Evolutionary conservation across 495 filamentous ascomycete species (phyloP), one percentile per base, ranked within the genome.

Genomic region (Halenospora varia): DNA sequence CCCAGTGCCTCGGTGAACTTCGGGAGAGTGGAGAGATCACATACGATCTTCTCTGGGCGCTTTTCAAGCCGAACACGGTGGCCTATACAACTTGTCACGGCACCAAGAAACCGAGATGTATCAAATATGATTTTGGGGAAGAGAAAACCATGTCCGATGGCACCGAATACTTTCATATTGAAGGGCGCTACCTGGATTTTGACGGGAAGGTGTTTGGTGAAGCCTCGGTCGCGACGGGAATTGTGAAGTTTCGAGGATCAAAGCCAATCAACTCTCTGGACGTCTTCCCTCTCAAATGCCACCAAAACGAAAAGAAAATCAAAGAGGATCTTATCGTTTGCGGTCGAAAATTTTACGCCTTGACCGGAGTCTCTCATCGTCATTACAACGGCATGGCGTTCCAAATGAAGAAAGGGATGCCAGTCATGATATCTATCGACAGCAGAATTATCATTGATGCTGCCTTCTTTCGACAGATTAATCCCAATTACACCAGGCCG

Each of bases 31-130:
- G 69, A 23, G 64, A 79, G 60, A 78, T 78, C 46, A 76, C 72
- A 9, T 78, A 73, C 55, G 72, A 77, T 25, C 68, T 78, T 24
- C 70, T 78, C 22, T 78, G 71, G 75, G 71, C 73, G 11, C 61
- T 78, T 20, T 76, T 78, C 56, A 70, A 73, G 25, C 71, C 71
- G 48, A 74, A 74, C 51, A 65, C 63, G 1, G 47, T 68, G 29
- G 58, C 75, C 6, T 77, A 71, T 61, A 78, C 74, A 29, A 76
- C 59, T 39, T 78, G 70, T 53, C 56, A 68, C 44, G 71, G 77
- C 26, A 62, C 48, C 1, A 23, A 51, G 23, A 53, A 58, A 25
- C 56, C 39, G 26, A 47, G 62, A 59, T 70, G 62, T 55, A 41
- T 69, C 20, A 50, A 52, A 42, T 70, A 64, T 46, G 57, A 67